Conservation (phyloP, 139 green algal species). For the Chlorella sorokiniana region DNA sequence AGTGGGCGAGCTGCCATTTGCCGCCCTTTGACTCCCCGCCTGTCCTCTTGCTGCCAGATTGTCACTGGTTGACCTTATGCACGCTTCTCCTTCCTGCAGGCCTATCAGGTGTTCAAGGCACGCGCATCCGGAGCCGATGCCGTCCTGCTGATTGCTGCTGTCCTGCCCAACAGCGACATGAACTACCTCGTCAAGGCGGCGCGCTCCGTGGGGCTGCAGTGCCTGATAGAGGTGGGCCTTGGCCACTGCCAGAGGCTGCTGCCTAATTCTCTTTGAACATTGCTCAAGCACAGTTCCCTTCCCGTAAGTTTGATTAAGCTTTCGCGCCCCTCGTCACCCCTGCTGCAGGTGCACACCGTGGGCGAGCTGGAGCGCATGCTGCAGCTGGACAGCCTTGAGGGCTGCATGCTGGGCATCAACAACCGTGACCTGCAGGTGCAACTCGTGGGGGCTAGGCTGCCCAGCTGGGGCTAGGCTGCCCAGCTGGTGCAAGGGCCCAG, state of each 20-base stretch:
- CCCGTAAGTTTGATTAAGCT: background rate
- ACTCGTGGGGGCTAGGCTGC: background rate
- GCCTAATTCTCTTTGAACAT: no score
- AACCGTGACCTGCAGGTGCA: constrained; percentile 87
- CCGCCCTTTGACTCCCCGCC: no score
- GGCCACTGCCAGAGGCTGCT: no score
- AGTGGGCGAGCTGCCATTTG: no score
- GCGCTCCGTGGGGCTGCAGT: constrained; percentile 75
- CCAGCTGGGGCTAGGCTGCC: no score
- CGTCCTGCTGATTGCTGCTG: constrained; percentile 96
- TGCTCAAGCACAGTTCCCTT: background rate
- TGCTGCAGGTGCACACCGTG: constrained; percentile 81
- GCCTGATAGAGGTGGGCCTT: constrained; percentile 71
- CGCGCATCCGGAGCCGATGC: constrained; percentile 86
- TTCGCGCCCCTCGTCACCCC: background rate
- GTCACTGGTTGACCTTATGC: no score
- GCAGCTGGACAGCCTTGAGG: constrained; percentile 75
- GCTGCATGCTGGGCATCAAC: constrained; percentile 97
- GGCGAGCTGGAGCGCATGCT: constrained; percentile 93
- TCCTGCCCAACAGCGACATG: constrained; percentile 95
- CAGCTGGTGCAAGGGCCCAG: background rate
- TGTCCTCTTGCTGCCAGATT: no score
- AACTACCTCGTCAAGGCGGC: constrained; percentile 88
- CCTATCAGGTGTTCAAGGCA: constrained; percentile 89
- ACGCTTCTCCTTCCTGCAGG: constrained; percentile 26